Base-by-base conservation (phyloP, 495 filamentous ascomycete genomes). In the Terfezia boudieri region DNA sequence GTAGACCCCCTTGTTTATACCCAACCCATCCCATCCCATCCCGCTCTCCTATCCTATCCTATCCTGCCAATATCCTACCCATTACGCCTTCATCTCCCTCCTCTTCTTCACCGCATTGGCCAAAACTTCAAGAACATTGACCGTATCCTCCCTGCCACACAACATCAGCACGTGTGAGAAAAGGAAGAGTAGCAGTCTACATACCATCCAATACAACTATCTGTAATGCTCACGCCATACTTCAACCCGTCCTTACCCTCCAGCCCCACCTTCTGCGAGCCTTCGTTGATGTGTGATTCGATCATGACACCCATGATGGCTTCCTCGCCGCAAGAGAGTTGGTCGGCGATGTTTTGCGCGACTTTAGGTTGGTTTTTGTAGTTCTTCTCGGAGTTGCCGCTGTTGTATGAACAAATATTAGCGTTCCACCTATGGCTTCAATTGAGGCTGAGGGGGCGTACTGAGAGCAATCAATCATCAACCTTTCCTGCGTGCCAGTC, bases 401-500 rank as follows among this genome's bases (percentile, higher is more conserved):
- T 46, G 41, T 17, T 2, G 41, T 32, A 7, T 32, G 7, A 32
- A 7, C 7, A 2, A 32, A 32, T 32, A 20, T 32, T 32, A 32
- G 26, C 26, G 7, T 32, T 32, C 26, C 26, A 32, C 7, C 1
- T 7, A 32, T 32, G 7, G 26, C 4, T 32, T 4, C 26, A 32
- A 32, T 32, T 32, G 26, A 32, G 26, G 20, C 20, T 32, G 26
- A 32, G 26, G 7, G 26, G 4, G 4, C 26, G 2, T 46, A 46
- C 41, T 99, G 92, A 64, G 84, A 90, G 74, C 92, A 99, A 68
- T 99, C 92, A 8, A 99, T 83, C 92, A 99, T 99, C 58, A 99
- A 73, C 56, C 85, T 72, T 55, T 84, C 73, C 12, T 73, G 73
- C 54, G 84, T 68, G 35, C 81, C 80, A 56, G 79, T 74, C 55